Percentiles rank a stretch among this genome's conserved stretches.
Conservation (phyloP, 345 rosid genomes). For the Euphorbia tirucalli region DNA sequence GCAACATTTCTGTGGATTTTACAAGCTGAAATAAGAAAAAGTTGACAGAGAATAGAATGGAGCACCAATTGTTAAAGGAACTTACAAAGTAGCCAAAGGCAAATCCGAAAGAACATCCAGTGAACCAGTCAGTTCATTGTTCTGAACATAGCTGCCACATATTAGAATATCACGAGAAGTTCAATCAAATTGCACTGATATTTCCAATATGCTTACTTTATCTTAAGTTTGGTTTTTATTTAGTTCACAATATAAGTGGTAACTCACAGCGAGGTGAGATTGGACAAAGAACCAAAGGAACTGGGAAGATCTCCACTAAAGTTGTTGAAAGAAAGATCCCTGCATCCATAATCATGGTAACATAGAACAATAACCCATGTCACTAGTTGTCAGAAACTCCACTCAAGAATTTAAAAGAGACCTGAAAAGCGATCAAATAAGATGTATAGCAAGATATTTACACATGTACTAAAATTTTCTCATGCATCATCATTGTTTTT, state of each 20-base stretch:
- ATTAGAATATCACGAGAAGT: conserved; percentile 23
- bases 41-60: neutral
- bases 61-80: conserved; percentile 10
- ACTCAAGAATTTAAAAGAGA: neutral
- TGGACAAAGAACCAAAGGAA: conserved; percentile 67
- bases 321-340: conserved; percentile 95
- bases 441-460: neutral
- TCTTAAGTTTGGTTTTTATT: neutral
- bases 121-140: conserved; percentile 83
- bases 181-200: conserved; percentile 2
- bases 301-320: conserved; percentile 84
- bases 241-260: conserved; percentile 15
- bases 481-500: neutral
- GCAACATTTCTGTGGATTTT: conserved; percentile 78
- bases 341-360: conserved; percentile 27
- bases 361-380: conserved; percentile 4
- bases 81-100: conserved; percentile 85
- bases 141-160: conserved; percentile 74
- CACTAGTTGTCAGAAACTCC: neutral
- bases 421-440: neutral
- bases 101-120: conserved; percentile 57
- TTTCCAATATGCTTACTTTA: neutral
- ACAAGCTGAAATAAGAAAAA: conserved; percentile 17
- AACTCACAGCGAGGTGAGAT: conserved; percentile 77
- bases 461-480: neutral